These are phyloP conservation scores for Podosphaera aphanis DNA, from an alignment of 2,329 filamentous ascomycete genomes.

Conservation along the genomic window DNA sequence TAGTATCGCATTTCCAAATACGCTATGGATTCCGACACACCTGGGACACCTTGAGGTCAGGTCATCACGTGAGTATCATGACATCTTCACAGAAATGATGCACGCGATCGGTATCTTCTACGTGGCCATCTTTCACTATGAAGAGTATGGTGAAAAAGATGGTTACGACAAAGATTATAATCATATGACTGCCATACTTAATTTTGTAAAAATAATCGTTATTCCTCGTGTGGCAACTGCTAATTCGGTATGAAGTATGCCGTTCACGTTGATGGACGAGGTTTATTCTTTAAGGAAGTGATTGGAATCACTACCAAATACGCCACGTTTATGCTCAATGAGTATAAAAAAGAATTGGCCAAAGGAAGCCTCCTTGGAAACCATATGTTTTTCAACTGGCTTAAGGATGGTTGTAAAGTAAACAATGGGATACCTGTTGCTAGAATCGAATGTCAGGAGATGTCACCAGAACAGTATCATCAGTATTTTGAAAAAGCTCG, in stretches of 20 bases:
- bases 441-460: not conserved
- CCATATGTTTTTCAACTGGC: not conserved
- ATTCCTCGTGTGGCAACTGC: not conserved
- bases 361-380: not conserved
- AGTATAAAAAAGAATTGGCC: not conserved
- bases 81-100: slow-evolving; percentile 1
- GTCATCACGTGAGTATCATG: not conserved
- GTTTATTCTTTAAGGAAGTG: not conserved
- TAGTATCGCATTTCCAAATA: not conserved
- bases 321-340: not conserved
- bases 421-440: not conserved
- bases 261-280: not conserved
- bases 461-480: not conserved
- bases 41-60: slow-evolving; percentile 1
- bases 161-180: not conserved
- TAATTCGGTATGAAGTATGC: not conserved
- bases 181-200: not conserved
- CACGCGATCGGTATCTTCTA: not conserved
- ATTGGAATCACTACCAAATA: not conserved
- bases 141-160: not conserved
- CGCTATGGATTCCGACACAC: not conserved
- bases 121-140: not conserved
- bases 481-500: not conserved
- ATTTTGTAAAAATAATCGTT: not conserved
- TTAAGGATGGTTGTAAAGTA: not conserved